Percentiles rank a stretch among this genome's conserved stretches.
Evolutionary conservation across 768 basidiomycete genomes (phyloP).

Genomic region (Trametes cinnabarina): DNA sequence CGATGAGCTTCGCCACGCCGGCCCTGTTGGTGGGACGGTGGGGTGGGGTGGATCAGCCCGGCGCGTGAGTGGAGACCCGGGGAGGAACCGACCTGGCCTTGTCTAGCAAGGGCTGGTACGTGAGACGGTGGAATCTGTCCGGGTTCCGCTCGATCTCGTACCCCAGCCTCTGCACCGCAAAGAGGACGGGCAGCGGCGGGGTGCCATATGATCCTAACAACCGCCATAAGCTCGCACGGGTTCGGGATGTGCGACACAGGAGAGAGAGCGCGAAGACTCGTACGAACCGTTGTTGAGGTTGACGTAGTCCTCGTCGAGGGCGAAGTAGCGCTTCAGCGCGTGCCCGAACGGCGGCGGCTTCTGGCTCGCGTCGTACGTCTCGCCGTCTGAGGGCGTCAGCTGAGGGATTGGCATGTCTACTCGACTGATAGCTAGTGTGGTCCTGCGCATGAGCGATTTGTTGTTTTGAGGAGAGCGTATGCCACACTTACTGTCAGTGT

Average conservation of each 20-base stretch:
- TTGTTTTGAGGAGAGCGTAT: too few relatives aligned
- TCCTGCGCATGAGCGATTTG: too few relatives aligned
- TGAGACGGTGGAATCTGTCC: conserved; percentile 20
- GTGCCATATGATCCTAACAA: conserved; percentile 23
- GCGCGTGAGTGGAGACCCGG: too few relatives aligned
- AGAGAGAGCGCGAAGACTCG: neutral
- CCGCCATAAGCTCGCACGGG: too few relatives aligned
- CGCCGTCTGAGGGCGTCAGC: neutral
- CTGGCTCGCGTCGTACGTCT: conserved; percentile 21
- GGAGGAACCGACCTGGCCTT: conserved; percentile 8
- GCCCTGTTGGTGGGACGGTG: conserved; percentile 37
- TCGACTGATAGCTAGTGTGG: too few relatives aligned
- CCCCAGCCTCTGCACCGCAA: neutral
- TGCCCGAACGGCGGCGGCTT: conserved; percentile 54
- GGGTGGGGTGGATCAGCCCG: neutral
- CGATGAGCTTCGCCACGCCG: conserved; percentile 47
- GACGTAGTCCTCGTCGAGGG: conserved; percentile 55
- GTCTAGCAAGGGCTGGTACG: conserved; percentile 3
- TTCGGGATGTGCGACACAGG: neutral
- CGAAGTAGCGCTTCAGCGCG: conserved; percentile 50
- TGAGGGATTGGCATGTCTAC: conserved; percentile 1
- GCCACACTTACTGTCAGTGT: too few relatives aligned
- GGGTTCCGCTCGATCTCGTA: conserved; percentile 21
- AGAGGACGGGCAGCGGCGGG: conserved; percentile 20
- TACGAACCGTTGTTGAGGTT: conserved; percentile 62